A percentile compares a stretch with the other conserved stretches of the same genome.
These are phyloP conservation scores for Solanum etuberosum DNA, from an alignment of 257 asterid species.

Conservation along the genomic window DNA sequence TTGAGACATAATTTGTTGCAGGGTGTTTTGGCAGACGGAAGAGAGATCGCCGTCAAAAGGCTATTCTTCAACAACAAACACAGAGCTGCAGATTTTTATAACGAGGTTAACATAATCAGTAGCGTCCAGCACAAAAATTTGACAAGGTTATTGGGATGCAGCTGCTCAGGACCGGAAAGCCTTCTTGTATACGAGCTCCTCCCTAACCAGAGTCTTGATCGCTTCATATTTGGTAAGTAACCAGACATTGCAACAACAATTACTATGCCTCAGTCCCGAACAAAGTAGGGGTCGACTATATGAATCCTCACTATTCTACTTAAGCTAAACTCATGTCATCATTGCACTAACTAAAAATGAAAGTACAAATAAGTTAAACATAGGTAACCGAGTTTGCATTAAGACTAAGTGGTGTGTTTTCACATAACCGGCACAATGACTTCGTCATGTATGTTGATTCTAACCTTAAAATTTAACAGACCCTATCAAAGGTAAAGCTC, in stretches of 20 bases:
- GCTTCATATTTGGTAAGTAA: slow-evolving; percentile 17
- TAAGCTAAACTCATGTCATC: not conserved
- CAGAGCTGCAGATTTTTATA: slow-evolving; percentile 6
- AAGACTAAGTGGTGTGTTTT: not conserved
- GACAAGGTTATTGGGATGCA: slow-evolving; percentile 18
- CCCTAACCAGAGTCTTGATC: slow-evolving; percentile 19
- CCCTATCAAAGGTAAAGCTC: slow-evolving; percentile 17
- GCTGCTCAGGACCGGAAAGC: slow-evolving; percentile 20
- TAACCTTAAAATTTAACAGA: slow-evolving; percentile 7
- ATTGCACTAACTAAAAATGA: not conserved
- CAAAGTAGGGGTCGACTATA: not conserved
- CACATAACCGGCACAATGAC: not conserved
- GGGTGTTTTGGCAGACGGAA: slow-evolving; percentile 19
- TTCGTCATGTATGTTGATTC: not conserved
- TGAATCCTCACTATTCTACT: not conserved
- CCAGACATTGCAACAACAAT: not conserved
- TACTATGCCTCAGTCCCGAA: not conserved
- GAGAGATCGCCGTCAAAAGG: slow-evolving; percentile 22
- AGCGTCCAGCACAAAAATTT: slow-evolving; percentile 11
- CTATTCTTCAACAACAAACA: slow-evolving; percentile 13
- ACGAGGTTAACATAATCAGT: slow-evolving; percentile 19
- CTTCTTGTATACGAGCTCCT: slow-evolving; percentile 16
- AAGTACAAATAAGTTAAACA: too few species aligned
- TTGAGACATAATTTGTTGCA: not conserved
- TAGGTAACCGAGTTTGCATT: too few species aligned